Percentiles rank a stretch among this genome's conserved stretches.
phyloP scores from a whole-genome alignment of 306 rosid genomes.

The Quercus glauca region DNA sequence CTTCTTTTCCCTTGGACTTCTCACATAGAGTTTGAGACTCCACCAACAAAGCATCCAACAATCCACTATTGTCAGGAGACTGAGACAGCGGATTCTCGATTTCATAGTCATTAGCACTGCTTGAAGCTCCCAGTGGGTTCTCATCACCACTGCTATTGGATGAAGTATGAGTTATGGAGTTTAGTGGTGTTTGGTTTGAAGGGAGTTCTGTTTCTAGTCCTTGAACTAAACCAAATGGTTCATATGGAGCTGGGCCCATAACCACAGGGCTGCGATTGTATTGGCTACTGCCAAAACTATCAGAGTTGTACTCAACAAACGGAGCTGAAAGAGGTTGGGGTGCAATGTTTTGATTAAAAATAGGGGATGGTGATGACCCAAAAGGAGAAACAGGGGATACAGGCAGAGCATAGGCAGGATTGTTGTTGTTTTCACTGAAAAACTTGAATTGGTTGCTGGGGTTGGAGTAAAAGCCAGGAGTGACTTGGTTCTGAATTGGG shows the following conservation, averaged over 20 bases:
- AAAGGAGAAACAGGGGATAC: constrained; percentile 43
- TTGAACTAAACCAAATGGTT: constrained; percentile 14
- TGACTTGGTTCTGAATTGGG: constrained; percentile 8
- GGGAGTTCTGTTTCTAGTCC: constrained; percentile 41
- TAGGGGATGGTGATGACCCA: constrained; percentile 32
- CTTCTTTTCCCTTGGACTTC: constrained; percentile 27
- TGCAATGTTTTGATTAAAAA: constrained; percentile 31
- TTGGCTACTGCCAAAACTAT: constrained; percentile 15
- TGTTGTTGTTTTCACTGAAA: constrained; percentile 21
- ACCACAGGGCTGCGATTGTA: constrained; percentile 20
- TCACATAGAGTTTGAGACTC: constrained; percentile 39
- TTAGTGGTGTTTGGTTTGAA: constrained; percentile 49
- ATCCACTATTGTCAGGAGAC: constrained; percentile 39
- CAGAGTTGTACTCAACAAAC: constrained; percentile 19
- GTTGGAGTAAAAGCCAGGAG: constrained; percentile 21
- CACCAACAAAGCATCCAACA: constrained; percentile 52
- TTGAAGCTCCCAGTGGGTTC: constrained; percentile 32
- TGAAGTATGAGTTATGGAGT: constrained; percentile 43
- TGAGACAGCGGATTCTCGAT: constrained; percentile 19
- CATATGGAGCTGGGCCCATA: constrained; percentile 23
- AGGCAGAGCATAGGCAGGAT: constrained; percentile 29
- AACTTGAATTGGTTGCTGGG: constrained; percentile 29
- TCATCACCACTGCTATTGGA: constrained; percentile 45
- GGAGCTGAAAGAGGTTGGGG: constrained; percentile 18
- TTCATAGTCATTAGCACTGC: constrained; percentile 16